Evolutionary conservation across 2,329 filamentous ascomycete species (phyloP).

Genomic region (Aureobasidium lini): DNA sequence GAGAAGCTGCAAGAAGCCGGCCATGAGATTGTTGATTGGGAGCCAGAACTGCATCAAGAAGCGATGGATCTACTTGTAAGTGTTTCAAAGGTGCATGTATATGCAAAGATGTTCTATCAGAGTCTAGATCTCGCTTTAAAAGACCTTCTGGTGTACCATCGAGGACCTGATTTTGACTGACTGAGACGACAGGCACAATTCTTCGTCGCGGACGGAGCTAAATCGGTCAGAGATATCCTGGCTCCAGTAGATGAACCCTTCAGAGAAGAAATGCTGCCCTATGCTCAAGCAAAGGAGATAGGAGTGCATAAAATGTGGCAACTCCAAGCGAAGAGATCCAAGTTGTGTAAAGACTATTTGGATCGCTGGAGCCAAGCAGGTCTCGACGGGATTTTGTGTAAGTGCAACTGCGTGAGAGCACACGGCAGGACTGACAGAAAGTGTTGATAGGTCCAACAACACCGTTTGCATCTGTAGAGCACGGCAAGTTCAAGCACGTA

Average conservation of each 20-base stretch:
- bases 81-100: not conserved
- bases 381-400: slow-evolving; percentile 38
- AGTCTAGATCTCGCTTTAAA: slow-evolving; percentile 12
- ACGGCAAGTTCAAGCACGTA: slow-evolving; percentile 39
- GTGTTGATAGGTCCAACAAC: slow-evolving; percentile 33
- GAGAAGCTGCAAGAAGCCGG: slow-evolving; percentile 44
- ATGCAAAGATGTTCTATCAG: too few species aligned
- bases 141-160: too few species aligned
- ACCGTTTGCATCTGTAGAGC: slow-evolving; percentile 35
- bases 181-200: slow-evolving; percentile 27
- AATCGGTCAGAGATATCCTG: slow-evolving; percentile 36
- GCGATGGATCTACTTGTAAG: slow-evolving; percentile 43
- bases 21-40: slow-evolving; percentile 51
- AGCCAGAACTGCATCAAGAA: slow-evolving; percentile 45
- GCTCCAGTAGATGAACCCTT: slow-evolving; percentile 37
- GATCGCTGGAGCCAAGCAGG: slow-evolving; percentile 38
- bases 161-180: not conserved
- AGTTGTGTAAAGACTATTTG: slow-evolving; percentile 34
- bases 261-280: slow-evolving; percentile 42
- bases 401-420: not conserved
- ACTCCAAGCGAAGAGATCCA: slow-evolving; percentile 39
- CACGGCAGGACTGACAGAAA: slow-evolving; percentile 18
- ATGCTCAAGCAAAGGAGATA: slow-evolving; percentile 37
- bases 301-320: slow-evolving; percentile 42
- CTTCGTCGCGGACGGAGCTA: slow-evolving; percentile 47